Evolutionary conservation across 495 filamentous ascomycete species (phyloP), one percentile per base, ranked within the genome.

Genomic region (Aspergillus sclerotiicarbonarius): DNA sequence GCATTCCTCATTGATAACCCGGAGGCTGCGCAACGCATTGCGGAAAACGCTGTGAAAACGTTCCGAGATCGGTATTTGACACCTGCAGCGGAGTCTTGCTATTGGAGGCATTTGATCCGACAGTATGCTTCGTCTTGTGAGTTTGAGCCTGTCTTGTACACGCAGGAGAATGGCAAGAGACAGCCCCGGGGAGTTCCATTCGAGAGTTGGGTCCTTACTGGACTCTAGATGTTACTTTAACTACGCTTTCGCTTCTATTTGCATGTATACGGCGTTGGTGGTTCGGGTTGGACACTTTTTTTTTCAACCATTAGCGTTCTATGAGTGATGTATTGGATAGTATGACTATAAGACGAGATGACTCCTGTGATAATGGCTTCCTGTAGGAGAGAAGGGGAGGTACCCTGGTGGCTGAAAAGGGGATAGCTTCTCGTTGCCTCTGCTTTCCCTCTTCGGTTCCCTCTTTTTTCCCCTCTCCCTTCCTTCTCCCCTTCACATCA

Each of bases 51-150:
- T 2, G 78, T 82, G 8, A 62, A 62, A 41, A 79, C 73, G 16
- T 86, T 87, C 62, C 64, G 83, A 4, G 81, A 85, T 58, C 73
- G 82, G 8, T 85, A 86, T 62, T 69, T 84, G 31, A 86, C 84
- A 16, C 81, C 82, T 0, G 83, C 85, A 9, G 84, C 83, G 0
- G 79, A 84, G 65, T 73, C 79, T 2, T 87, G 82, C 53, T 85
- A 87, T 61, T 87, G 84, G 84, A 72, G 84, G 19, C 61, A 73
- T 48, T 59, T 87, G 67, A 62, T 87, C 4, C 64, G 66, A 19
- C 67, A 64, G 31, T 87, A 81, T 74, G 75, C 71, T 2, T 63
- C 62, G 13, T 76, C 80, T 25, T 67, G 61, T 57, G 69, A 66
- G 41, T 78, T 80, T 61, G 72, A 73, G 67, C 76, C 76, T 2